Percentiles rank a stretch among this genome's conserved stretches.
Evolutionary conservation across 2,329 filamentous ascomycete genomes (phyloP).

Genomic region (Paracoccidioides lutzii): DNA sequence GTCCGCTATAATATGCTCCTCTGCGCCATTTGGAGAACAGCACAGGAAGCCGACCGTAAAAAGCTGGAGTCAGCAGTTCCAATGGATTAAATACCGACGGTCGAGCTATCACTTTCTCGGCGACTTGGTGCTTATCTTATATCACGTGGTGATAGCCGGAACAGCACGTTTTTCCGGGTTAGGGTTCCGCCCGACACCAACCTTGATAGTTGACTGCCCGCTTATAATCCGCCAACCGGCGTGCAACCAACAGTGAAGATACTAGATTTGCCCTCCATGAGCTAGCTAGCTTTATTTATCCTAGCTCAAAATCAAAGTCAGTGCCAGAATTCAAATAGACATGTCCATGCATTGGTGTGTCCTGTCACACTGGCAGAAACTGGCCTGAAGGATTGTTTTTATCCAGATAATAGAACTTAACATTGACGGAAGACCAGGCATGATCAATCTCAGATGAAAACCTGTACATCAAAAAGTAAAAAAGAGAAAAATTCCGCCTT

Average conservation of each 20-base stretch:
- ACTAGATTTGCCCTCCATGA: too few species aligned
- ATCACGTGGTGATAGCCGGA: neutral
- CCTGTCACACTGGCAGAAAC: neutral
- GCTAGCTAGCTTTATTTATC: too few species aligned
- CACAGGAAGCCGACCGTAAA: neutral
- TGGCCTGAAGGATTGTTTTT: neutral
- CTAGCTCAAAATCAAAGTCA: slow-evolving; percentile 1
- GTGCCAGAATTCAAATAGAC: slow-evolving; percentile 2
- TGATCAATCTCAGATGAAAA: too few species aligned
- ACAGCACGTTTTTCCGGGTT: neutral
- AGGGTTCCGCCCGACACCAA: too few species aligned
- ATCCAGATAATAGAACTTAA: slow-evolving; percentile 4
- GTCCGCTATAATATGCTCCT: neutral
- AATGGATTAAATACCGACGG: neutral
- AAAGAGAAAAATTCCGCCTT: too few species aligned
- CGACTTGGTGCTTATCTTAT: neutral
- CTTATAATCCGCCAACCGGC: too few species aligned
- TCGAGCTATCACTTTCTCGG: neutral
- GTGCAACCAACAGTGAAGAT: too few species aligned
- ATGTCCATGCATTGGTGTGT: neutral
- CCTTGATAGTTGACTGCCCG: too few species aligned
- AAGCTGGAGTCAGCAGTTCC: neutral
- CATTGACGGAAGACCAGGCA: too few species aligned
- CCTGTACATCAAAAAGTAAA: too few species aligned
- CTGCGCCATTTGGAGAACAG: neutral